Evolutionary conservation across 2,329 filamentous ascomycete genomes (phyloP).

Genomic region (Beauveria caledonica): DNA sequence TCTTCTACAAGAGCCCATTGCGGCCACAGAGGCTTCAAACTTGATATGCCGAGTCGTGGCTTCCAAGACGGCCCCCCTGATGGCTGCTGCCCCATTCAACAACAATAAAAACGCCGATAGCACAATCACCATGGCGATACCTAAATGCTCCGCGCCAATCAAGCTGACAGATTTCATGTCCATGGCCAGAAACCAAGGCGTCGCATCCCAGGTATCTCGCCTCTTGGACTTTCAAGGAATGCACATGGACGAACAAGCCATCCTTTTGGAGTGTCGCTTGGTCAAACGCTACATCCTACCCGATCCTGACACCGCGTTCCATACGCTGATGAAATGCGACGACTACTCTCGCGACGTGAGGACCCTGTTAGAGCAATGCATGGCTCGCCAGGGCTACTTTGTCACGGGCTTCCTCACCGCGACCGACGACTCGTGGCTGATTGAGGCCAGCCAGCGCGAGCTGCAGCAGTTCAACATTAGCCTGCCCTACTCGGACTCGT

Average conservation of each 20-base stretch:
- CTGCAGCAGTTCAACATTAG: conserved; percentile 5
- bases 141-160: conserved; percentile 3
- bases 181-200: conserved; percentile 2
- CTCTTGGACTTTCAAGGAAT: background rate
- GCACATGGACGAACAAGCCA: background rate
- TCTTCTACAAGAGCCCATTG: conserved; percentile 7
- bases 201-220: background rate
- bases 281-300: conserved; percentile 7
- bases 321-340: background rate
- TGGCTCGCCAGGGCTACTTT: conserved; percentile 5
- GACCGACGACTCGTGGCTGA: conserved; percentile 3
- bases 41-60: conserved; percentile 8
- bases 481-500: background rate
- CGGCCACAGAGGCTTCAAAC: conserved; percentile 2
- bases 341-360: conserved; percentile 3
- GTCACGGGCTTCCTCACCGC: conserved; percentile 9
- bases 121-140: background rate
- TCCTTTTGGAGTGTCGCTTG: conserved; percentile 1
- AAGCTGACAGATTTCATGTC: background rate
- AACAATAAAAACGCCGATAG: background rate
- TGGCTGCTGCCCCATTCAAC: background rate
- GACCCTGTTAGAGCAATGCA: background rate
- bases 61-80: conserved; percentile 4
- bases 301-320: background rate
- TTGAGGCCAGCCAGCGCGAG: background rate